Base-by-base conservation (phyloP, 768 basidiomycete genomes). In the Russula griseocarnosa region DNA sequence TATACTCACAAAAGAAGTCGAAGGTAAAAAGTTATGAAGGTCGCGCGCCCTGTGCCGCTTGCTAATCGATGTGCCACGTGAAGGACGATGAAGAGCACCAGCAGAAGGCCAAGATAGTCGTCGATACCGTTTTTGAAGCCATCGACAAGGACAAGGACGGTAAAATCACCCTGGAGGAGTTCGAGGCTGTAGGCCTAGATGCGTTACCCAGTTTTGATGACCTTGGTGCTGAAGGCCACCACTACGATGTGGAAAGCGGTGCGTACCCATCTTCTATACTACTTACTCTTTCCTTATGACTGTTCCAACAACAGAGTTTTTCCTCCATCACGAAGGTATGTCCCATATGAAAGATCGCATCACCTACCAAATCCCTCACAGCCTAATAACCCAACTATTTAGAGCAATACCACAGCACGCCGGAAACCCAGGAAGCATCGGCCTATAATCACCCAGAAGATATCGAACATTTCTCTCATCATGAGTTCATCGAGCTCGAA, bases 371-470 rank as follows among this genome's bases (percentile, higher is more conserved):
- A 24, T 55, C 11, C 13, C 24, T 52, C 61, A 53, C 32, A 62
- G 63, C 34, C 20, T 5, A 26, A 46, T 24, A 46, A 30, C 67
- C n/a, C 30, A 36, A 11, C 16, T 26, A 22, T 40, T 16, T 70
- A 92, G 92, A 98, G 77, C 77, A 92, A 76, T 97, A 82, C 80
- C 97, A 99, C 76, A 88, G 86, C 32, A 98, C 96, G 40, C 95
- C 94, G 0, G 97, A 98, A 73, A 98, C 96, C 0, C 97, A 98
- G 74, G 94, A 94, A 0, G 95, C 98, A 72, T 92, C 93, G 69
- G 82, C 94, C 0, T 99, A 98, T 76, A 88, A 72, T 64, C 97
- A 99, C 73, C 89, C 94, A 0, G 97, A 98, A 75, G 93, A 94
- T 74, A 61, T 88, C 52, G 94, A 95, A 70, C 96, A 99, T 72